A percentile compares a stretch with the other conserved stretches of the same genome.
Conservation (phyloP, 2,329 filamentous ascomycete genomes). For the Coleophoma cylindrospora region DNA sequence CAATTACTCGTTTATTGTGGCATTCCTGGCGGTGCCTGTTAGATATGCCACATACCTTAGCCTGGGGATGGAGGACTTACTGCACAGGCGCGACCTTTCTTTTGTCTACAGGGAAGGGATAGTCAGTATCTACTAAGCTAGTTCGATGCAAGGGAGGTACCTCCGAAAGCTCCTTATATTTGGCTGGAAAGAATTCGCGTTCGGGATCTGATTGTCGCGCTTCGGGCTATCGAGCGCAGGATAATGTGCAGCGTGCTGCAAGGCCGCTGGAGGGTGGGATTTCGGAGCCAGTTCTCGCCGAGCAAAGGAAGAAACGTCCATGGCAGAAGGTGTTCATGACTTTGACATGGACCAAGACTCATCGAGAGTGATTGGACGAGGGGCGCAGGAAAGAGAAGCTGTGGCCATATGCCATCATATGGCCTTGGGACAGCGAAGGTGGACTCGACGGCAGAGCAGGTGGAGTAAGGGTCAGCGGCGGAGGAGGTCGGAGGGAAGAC, state of each 20-base stretch:
- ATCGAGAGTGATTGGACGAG: too few species aligned
- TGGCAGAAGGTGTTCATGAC: neutral
- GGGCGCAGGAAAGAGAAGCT: too few species aligned
- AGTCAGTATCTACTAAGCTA: neutral
- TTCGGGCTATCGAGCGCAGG: too few species aligned
- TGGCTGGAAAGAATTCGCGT: neutral
- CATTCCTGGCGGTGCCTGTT: too few species aligned
- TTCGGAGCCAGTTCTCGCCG: neutral
- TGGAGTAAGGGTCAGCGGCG: too few species aligned
- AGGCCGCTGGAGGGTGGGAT: neutral
- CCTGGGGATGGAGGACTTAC: neutral
- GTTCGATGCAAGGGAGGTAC: neutral
- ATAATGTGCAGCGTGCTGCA: too few species aligned
- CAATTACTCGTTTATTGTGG: too few species aligned
- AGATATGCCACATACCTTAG: too few species aligned
- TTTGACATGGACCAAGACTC: neutral
- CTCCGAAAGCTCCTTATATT: neutral
- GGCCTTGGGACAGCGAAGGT: too few species aligned
- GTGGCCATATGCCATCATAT: too few species aligned
- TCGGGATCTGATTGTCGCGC: neutral
- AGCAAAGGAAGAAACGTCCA: neutral
- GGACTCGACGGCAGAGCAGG: too few species aligned
- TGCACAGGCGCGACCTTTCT: neutral
- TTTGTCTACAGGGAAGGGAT: neutral
- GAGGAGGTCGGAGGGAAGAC: too few species aligned